phyloP scores from a whole-genome alignment of 1,139 yeast species.

The Diutina scorzettiae region DNA sequence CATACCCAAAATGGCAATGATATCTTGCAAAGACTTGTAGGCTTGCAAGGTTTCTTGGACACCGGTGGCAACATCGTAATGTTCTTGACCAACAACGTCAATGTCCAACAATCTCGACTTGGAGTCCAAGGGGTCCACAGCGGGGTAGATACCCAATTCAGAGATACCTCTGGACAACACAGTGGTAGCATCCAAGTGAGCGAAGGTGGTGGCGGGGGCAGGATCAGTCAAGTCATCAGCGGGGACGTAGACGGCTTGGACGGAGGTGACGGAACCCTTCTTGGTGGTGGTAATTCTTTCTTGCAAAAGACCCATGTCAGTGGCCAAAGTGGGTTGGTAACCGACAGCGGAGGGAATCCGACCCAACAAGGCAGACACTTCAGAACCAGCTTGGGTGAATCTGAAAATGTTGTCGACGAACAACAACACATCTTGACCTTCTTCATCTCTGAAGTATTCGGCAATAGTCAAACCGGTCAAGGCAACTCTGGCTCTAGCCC shows the following conservation, averaged over 20 bases:
- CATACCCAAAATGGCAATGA: constrained; percentile 99
- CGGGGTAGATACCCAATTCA: constrained; percentile 99
- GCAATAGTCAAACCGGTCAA: constrained; percentile 99
- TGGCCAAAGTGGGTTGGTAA: constrained; percentile 99
- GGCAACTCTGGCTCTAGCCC: constrained; percentile 99
- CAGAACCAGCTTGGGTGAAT: constrained; percentile 99
- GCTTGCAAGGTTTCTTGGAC: constrained; percentile 99
- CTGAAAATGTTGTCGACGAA: constrained; percentile 99
- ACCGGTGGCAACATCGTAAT: constrained; percentile 85
- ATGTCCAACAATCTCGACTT: constrained; percentile 97
- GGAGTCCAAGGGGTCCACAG: constrained; percentile 99
- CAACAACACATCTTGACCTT: constrained; percentile 99
- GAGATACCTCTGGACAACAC: constrained; percentile 99
- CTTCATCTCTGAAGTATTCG: constrained; percentile 99
- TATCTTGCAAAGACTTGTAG: constrained; percentile 98
- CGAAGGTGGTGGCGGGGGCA: constrained; percentile 99
- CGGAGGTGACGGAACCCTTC: constrained; percentile 99
- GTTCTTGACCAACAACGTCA: constrained; percentile 96
- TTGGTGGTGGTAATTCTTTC: constrained; percentile 99
- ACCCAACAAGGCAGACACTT: constrained; percentile 98
- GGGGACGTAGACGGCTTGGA: constrained; percentile 99
- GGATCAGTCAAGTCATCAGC: constrained; percentile 99
- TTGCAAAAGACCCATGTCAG: constrained; percentile 99
- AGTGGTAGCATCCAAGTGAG: constrained; percentile 99
- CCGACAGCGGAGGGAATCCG: constrained; percentile 99